Evolutionary conservation across 768 basidiomycete genomes (phyloP).

Genomic region (Baorangia bicolor): DNA sequence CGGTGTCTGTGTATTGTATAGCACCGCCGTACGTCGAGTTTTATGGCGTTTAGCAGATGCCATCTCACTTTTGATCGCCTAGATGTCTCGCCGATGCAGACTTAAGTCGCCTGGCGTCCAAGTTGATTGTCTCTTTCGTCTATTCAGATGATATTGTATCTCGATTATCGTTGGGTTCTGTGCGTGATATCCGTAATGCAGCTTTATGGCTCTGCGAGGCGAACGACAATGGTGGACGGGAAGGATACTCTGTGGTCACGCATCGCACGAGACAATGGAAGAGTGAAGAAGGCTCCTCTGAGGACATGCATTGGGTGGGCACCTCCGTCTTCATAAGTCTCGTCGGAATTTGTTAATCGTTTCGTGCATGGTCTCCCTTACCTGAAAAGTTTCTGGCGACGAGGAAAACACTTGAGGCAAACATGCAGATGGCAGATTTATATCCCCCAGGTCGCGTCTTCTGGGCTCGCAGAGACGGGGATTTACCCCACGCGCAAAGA

Average conservation of each 20-base stretch:
- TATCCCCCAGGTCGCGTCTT: slow-evolving; percentile 77
- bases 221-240: slow-evolving; percentile 41
- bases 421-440: slow-evolving; percentile 71
- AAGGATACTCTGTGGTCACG: slow-evolving; percentile 42
- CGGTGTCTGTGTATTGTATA: slow-evolving; percentile 75
- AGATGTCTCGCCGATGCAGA: slow-evolving; percentile 64
- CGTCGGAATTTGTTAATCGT: background rate
- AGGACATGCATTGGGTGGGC: slow-evolving; percentile 54
- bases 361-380: background rate
- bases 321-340: slow-evolving; percentile 2
- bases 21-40: slow-evolving; percentile 64
- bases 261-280: slow-evolving; percentile 59
- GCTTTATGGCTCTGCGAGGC: slow-evolving; percentile 81
- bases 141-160: slow-evolving; percentile 83
- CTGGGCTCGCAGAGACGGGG: slow-evolving; percentile 75
- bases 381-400: slow-evolving; percentile 65
- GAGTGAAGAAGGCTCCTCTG: slow-evolving; percentile 52
- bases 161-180: slow-evolving; percentile 72
- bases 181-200: slow-evolving; percentile 72
- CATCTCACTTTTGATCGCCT: background rate
- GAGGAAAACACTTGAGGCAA: slow-evolving; percentile 82
- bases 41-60: background rate
- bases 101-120: slow-evolving; percentile 57
- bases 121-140: slow-evolving; percentile 73
- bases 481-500: slow-evolving; percentile 54